phyloP scores from a whole-genome alignment of 495 filamentous ascomycete genomes.

The Hypoxylon lenormandii region DNA sequence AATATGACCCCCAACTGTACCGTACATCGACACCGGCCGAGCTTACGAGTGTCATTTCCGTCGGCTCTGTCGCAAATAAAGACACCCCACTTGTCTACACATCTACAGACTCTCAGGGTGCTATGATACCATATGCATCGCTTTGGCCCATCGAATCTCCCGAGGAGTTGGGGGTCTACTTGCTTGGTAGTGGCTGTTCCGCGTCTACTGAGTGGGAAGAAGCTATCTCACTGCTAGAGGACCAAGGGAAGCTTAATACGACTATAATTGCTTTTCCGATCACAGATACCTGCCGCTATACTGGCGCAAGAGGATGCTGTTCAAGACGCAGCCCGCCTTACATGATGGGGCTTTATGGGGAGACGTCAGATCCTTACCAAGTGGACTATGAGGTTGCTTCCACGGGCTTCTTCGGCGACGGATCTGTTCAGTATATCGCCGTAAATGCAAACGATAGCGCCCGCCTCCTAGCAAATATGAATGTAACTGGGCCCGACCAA shows the following conservation, averaged over 20 bases:
- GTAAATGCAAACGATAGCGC: constrained; percentile 17
- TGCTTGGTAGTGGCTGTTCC: constrained; percentile 32
- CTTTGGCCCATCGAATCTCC: constrained; percentile 41
- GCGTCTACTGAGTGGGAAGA: constrained; percentile 29
- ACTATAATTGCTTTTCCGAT: constrained; percentile 46
- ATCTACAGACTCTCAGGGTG: constrained; percentile 38
- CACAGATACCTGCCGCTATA: constrained; percentile 26
- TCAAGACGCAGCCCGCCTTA: constrained; percentile 18
- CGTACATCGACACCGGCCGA: constrained; percentile 30
- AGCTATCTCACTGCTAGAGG: constrained; percentile 18
- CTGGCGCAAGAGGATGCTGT: constrained; percentile 32
- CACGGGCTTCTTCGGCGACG: constrained; percentile 28
- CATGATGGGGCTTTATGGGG: constrained; percentile 34
- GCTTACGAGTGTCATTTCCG: constrained; percentile 24
- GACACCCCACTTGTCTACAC: constrained; percentile 39
- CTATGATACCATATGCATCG: constrained; percentile 41
- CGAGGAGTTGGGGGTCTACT: constrained; percentile 30
- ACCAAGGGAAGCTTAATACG: constrained; percentile 31
- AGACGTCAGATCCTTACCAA: constrained; percentile 31
- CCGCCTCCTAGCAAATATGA: constrained; percentile 18
- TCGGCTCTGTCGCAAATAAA: constrained; percentile 34
- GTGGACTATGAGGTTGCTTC: constrained; percentile 36
- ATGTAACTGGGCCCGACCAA: constrained; percentile 15
- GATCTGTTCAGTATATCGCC: constrained; percentile 31
- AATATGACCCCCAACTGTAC: constrained; percentile 37